Percentiles rank a stretch among this genome's conserved stretches.
phyloP scores from a whole-genome alignment of 208 protist genomes.

The Trichomonas vaginalis region DNA sequence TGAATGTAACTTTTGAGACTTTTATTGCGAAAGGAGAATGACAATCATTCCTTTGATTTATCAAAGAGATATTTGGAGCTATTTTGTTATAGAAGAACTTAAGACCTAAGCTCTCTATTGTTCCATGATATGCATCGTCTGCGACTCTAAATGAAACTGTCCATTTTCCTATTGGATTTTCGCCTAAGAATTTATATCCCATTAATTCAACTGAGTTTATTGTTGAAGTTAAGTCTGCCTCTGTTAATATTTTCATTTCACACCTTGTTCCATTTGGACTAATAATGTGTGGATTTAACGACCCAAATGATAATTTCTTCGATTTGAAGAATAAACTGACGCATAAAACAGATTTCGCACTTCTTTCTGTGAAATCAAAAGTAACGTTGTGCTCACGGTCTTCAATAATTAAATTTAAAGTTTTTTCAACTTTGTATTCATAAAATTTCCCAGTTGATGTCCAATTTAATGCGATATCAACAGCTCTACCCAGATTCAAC shows the following conservation, averaged over 20 bases:
- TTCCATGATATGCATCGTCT: not conserved
- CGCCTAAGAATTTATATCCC: not conserved
- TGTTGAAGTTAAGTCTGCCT: not conserved
- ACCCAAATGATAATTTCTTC: not conserved
- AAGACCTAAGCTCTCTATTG: not conserved
- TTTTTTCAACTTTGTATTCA: not conserved
- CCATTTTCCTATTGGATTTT: not conserved
- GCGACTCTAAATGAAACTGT: not conserved
- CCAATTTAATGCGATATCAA: not conserved
- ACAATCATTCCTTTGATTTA: not conserved
- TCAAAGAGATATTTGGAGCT: not conserved
- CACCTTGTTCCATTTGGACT: not conserved
- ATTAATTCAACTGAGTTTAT: not conserved
- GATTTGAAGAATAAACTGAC: not conserved
- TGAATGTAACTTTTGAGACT: too few relatives aligned
- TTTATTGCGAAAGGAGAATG: not conserved
- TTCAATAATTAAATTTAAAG: not conserved
- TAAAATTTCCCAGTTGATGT: not conserved
- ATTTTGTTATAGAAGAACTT: not conserved
- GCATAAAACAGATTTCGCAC: not conserved
- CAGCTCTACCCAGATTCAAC: not conserved
- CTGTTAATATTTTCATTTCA: constrained; percentile 4
- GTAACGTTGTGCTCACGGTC: not conserved
- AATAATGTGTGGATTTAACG: not conserved
- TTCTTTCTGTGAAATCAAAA: not conserved